Evolutionary conservation across 2,329 filamentous ascomycete genomes (phyloP).

Genomic region (Herpotrichia juniperi): DNA sequence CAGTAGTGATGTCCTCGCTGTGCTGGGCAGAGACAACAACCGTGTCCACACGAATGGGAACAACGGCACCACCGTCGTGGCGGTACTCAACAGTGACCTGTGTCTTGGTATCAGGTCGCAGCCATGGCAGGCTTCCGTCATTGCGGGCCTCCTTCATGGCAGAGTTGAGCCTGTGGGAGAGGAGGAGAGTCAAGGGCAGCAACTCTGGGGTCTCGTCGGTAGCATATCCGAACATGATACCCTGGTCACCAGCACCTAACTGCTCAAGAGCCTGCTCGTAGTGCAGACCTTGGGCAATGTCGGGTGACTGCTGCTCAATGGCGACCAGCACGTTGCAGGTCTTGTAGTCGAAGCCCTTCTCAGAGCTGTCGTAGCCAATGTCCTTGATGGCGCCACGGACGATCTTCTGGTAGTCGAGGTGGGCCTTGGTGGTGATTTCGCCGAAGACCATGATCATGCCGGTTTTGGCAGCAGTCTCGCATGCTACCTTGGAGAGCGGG

Average conservation of each 20-base stretch:
- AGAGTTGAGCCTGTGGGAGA: conserved; percentile 96
- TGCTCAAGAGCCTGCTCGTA: conserved; percentile 97
- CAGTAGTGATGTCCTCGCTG: conserved; percentile 83
- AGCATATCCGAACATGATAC: conserved; percentile 99
- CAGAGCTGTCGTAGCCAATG: conserved; percentile 96
- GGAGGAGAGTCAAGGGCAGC: conserved; percentile 89
- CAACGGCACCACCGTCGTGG: conserved; percentile 91
- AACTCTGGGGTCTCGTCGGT: conserved; percentile 98
- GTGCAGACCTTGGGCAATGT: conserved; percentile 98
- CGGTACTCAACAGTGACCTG: conserved; percentile 99
- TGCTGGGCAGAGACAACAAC: conserved; percentile 97
- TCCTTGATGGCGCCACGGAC: conserved; percentile 95
- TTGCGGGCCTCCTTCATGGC: conserved; percentile 91
- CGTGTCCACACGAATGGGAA: conserved; percentile 92
- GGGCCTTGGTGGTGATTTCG: conserved; percentile 97
- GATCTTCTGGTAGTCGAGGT: conserved; percentile 96
- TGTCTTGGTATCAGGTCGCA: conserved; percentile 99
- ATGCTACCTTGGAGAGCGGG: conserved; percentile 96
- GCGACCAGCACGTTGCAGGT: conserved; percentile 98
- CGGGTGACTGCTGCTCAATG: conserved; percentile 98
- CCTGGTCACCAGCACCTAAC: conserved; percentile 98
- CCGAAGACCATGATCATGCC: conserved; percentile 88
- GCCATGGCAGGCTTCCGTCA: conserved; percentile 87
- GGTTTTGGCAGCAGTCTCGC: conserved; percentile 99
- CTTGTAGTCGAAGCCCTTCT: conserved; percentile 99